Conservation (phyloP, 495 filamentous ascomycete species). For the Penicillium steckii region DNA sequence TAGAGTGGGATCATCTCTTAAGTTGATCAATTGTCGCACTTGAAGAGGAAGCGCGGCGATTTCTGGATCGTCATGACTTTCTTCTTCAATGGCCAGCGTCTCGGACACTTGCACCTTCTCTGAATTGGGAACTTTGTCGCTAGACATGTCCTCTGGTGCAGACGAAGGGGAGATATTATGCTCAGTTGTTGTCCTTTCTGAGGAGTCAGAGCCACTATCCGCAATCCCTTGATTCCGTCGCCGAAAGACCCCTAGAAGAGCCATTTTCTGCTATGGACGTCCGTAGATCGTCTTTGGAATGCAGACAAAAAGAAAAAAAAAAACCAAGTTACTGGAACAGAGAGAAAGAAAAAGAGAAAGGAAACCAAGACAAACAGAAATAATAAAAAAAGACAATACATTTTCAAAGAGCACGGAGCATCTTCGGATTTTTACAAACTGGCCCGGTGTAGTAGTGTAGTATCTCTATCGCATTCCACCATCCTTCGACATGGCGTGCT, state of each 20-base stretch:
- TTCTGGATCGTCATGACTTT: slow-evolving; percentile 43
- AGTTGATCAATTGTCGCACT: slow-evolving; percentile 52
- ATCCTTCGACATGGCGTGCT: neutral
- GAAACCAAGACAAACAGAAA: neutral
- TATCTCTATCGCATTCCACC: neutral
- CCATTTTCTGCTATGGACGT: neutral
- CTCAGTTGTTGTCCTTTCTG: neutral
- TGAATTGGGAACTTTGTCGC: slow-evolving; percentile 7
- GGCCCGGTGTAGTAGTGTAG: neutral
- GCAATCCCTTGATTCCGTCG: neutral
- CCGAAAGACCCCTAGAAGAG: neutral
- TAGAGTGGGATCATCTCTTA: slow-evolving; percentile 50
- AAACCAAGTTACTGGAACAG: too few species aligned
- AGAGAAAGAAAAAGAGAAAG: neutral
- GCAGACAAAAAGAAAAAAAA: neutral
- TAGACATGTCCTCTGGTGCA: slow-evolving; percentile 1
- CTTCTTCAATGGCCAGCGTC: slow-evolving; percentile 26
- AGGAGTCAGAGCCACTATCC: neutral
- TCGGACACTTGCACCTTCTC: slow-evolving; percentile 23
- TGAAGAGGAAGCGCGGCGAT: slow-evolving; percentile 46
- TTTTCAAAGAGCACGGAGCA: neutral
- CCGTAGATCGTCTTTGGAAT: neutral
- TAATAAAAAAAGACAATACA: neutral
- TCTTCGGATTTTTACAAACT: neutral
- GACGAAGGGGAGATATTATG: neutral